A percentile compares a stretch with the other conserved stretches of the same genome.
phyloP scores from a whole-genome alignment of 2,329 filamentous ascomycete genomes.

The Talaromyces sp. region DNA sequence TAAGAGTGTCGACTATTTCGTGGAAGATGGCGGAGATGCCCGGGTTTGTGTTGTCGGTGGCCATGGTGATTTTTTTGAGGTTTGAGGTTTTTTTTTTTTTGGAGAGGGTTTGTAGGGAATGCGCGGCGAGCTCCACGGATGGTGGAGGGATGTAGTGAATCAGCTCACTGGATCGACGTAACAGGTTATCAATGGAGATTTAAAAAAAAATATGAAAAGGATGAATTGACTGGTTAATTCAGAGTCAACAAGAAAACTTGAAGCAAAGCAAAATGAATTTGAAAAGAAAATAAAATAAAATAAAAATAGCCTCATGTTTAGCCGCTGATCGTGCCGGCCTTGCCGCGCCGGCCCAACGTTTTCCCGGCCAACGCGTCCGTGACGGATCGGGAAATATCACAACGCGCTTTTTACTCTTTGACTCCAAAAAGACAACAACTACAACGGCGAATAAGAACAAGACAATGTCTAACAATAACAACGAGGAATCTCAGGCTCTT shows the following conservation, averaged over 20 bases:
- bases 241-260: neutral
- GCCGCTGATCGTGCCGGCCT: neutral
- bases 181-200: too few relatives aligned
- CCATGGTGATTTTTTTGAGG: neutral
- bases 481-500: neutral
- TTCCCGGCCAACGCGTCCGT: neutral
- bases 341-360: neutral
- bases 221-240: neutral
- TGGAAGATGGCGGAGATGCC: constrained; percentile 1
- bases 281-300: neutral
- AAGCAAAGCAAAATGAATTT: neutral
- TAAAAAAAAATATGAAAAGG: too few relatives aligned
- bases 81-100: neutral
- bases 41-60: constrained; percentile 2
- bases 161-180: neutral
- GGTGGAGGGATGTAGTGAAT: neutral
- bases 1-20: constrained; percentile 13
- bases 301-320: neutral
- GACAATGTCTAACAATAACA: neutral
- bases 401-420: neutral
- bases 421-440: neutral
- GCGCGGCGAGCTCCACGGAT: neutral
- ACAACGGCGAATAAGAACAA: neutral
- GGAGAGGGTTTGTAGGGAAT: neutral
- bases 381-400: neutral